Evolutionary conservation across 169 alveolate genomes (phyloP).

Genomic region (Hammondia hammondi): DNA sequence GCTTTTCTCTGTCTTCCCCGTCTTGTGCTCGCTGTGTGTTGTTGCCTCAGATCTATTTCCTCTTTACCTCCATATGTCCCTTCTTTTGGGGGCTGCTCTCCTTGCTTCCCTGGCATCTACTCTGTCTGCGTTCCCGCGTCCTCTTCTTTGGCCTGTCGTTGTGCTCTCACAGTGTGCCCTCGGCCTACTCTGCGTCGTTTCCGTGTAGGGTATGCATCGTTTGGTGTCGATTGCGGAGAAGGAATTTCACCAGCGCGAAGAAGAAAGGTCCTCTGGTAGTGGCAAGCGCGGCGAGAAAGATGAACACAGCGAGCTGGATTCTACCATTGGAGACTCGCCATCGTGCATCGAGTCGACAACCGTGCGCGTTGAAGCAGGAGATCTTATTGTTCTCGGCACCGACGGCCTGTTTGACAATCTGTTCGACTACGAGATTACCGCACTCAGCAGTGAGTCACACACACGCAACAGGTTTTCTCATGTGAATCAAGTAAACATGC

Average conservation of each 20-base stretch:
- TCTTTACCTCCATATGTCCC: too few relatives aligned
- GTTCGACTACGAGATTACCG: constrained; percentile 74
- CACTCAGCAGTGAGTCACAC: constrained; percentile 52
- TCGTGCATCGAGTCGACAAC: constrained; percentile 66
- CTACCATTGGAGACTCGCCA: constrained; percentile 62
- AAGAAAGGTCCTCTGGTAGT: neutral
- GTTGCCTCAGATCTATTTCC: too few relatives aligned
- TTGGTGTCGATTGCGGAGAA: constrained; percentile 50
- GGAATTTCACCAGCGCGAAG: neutral
- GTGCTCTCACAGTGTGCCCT: neutral
- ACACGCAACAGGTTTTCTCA: neutral
- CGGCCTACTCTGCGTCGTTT: neutral
- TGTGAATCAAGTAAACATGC: too few relatives aligned
- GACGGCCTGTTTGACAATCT: constrained; percentile 81
- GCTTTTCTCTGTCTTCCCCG: too few relatives aligned
- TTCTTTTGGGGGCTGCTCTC: too few relatives aligned
- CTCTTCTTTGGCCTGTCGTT: too few relatives aligned
- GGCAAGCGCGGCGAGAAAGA: neutral
- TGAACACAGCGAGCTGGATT: neutral
- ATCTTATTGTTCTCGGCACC: constrained; percentile 74
- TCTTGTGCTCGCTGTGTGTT: too few relatives aligned
- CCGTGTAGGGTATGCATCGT: constrained; percentile 39
- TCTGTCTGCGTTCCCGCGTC: too few relatives aligned
- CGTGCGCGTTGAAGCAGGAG: constrained; percentile 73
- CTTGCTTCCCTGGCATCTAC: too few relatives aligned